These are phyloP conservation scores for Phytophthora brassicae DNA, from an alignment of 352 stramenopile genomes.

Conservation along the genomic window DNA sequence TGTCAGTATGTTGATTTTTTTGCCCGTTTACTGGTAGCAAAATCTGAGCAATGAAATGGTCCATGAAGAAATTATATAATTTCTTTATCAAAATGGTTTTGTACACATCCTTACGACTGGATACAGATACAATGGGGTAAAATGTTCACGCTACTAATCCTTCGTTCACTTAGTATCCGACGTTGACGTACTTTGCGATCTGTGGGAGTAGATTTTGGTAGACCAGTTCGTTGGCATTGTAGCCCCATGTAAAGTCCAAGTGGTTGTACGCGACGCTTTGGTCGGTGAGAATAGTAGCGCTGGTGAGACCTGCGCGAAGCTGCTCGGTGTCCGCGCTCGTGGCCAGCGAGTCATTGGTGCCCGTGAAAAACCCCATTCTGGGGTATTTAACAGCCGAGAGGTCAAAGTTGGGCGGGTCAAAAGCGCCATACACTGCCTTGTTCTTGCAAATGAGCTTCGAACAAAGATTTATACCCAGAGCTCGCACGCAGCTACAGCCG, in stretches of 20 bases:
- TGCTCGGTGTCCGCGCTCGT: conserved; percentile 46
- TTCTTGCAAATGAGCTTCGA: conserved; percentile 55
- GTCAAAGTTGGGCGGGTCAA: conserved; percentile 49
- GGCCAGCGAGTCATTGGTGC: conserved; percentile 54
- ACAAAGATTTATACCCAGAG: conserved; percentile 42
- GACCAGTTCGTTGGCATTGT: conserved; percentile 52
- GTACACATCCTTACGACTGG: neutral
- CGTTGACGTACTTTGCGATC: conserved; percentile 54
- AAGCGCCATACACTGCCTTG: conserved; percentile 51
- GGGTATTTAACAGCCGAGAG: conserved; percentile 51
- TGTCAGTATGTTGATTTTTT: too few relatives aligned
- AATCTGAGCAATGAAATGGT: too few relatives aligned
- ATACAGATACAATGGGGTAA: neutral
- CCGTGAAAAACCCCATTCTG: conserved; percentile 52
- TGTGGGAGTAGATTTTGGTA: conserved; percentile 60
- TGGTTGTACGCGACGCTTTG: conserved; percentile 57
- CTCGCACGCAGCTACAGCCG: conserved; percentile 43
- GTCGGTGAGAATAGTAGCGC: conserved; percentile 53
- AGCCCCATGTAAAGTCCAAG: conserved; percentile 74
- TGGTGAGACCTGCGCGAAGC: conserved; percentile 43
- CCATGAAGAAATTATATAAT: too few relatives aligned
- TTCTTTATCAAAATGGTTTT: neutral
- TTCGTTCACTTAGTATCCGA: conserved; percentile 58
- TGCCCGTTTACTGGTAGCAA: too few relatives aligned
- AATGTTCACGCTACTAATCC: neutral